Percentiles rank a stretch among this genome's conserved stretches.
These are phyloP conservation scores for Rhytidhysteron rufulum DNA, from an alignment of 2,329 filamentous ascomycete species.

Conservation along the genomic window DNA sequence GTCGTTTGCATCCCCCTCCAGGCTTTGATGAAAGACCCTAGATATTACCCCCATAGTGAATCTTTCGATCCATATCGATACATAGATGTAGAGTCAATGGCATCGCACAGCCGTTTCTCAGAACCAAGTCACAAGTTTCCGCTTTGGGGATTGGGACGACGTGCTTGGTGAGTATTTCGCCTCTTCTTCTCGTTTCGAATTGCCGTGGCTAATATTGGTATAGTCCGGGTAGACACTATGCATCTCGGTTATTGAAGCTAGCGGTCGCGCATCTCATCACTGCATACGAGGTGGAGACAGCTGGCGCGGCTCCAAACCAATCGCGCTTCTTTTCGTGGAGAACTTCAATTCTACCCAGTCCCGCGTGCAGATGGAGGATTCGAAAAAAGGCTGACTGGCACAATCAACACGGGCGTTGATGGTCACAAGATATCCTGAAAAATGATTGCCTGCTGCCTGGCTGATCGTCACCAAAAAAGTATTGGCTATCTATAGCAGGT, in stretches of 20 bases:
- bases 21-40: too few relatives aligned
- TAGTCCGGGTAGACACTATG: constrained; percentile 4
- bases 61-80: too few relatives aligned
- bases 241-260: constrained; percentile 3
- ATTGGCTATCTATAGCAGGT: too few relatives aligned
- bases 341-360: constrained; percentile 1
- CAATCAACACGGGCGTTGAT: too few relatives aligned
- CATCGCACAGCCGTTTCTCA: too few relatives aligned
- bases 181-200: not conserved
- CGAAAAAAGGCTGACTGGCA: constrained; percentile 1
- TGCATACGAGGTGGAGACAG: constrained; percentile 1
- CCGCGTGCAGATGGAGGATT: not conserved
- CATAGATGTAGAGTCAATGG: too few relatives aligned
- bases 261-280: not conserved
- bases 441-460: too few relatives aligned
- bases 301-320: not conserved
- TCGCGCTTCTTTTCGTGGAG: constrained; percentile 4
- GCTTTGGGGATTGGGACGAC: constrained; percentile 6
- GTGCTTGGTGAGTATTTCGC: constrained; percentile 1
- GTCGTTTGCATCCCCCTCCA: too few relatives aligned
- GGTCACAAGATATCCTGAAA: too few relatives aligned
- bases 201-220: not conserved
- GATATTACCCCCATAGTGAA: too few relatives aligned
- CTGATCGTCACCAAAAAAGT: too few relatives aligned
- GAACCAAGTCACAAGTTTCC: too few relatives aligned